Evolutionary conservation across 495 filamentous ascomycete species (phyloP), one percentile per base, ranked within the genome.

Genomic region (Bryoglossum gracile): DNA sequence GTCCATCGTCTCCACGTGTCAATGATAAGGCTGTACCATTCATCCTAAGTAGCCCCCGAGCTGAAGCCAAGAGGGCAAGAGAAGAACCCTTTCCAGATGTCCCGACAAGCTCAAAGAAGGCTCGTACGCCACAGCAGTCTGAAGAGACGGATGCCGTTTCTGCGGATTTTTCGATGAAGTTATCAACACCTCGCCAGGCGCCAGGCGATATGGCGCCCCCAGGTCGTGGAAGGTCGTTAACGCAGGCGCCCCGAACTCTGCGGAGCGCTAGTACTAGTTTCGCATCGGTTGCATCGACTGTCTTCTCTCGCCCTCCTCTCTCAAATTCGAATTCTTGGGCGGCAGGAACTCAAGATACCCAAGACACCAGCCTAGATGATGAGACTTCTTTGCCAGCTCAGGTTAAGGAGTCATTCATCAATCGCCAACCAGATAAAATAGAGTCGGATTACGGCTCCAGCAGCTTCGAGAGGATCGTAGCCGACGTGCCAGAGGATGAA

Each of bases 221-320:
- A 23, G 22, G 14, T 26, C 16, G 38, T 5, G 23, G 16, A 3
- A 37, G n/a, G 17, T 16, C 4, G 24, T 28, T 13, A 26, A 24
- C 28, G 21, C 24, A 16, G 16, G 10, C 21, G 22, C 13, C 8
- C 8, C 30, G 18, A 25, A 2, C 2, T 0, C 3, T 6, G 5
- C 19, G 17, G 16, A 50, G 45, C 18, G 42, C 46, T 0, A 48
- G 39, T 16, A 50, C 48, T 10, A 59, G 56, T 26, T 55, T 59
- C 43, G 23, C 32, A 1, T 58, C 56, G 2, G 16, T 34, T 28
- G 18, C 36, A 1, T 50, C 47, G 2, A 46, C 28, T 18, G 26
- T 52, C n/a, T 56, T 56, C 25, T 55, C 53, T 17, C 16, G 16
- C 11, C 23, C 28, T 6, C 32, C 22, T 13, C 16, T 16, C 4